Conservation (phyloP, 805 yeast genomes). For the Spathaspora girioi region DNA sequence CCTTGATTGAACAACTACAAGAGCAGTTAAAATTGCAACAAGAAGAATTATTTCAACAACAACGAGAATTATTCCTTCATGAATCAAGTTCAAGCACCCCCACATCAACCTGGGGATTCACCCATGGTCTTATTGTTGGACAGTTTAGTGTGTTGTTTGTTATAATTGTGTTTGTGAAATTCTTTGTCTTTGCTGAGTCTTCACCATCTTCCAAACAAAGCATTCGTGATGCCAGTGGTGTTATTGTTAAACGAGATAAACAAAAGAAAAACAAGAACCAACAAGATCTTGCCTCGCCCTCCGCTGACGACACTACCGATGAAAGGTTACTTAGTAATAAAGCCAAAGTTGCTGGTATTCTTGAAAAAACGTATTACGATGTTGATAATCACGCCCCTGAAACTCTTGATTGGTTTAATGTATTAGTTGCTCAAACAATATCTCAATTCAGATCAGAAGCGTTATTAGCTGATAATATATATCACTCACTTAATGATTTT, state of each 20-base stretch:
- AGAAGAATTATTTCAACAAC: slow-evolving; percentile 25
- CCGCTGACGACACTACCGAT: slow-evolving; percentile 13
- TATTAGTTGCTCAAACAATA: slow-evolving; percentile 84
- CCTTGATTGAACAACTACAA: slow-evolving; percentile 17
- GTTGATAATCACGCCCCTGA: slow-evolving; percentile 86
- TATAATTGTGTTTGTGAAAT: slow-evolving; percentile 62
- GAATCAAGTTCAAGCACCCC: slow-evolving; percentile 9
- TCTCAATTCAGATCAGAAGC: slow-evolving; percentile 91
- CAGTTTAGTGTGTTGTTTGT: slow-evolving; percentile 68
- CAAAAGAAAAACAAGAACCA: slow-evolving; percentile 8
- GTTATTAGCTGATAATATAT: slow-evolving; percentile 73
- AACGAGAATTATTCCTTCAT: slow-evolving; percentile 18
- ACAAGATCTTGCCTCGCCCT: background rate
- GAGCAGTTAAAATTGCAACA: slow-evolving; percentile 26
- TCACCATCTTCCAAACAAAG: slow-evolving; percentile 34
- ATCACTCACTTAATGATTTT: slow-evolving; percentile 70
- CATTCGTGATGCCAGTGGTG: slow-evolving; percentile 24
- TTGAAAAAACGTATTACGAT: slow-evolving; percentile 90
- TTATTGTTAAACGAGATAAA: slow-evolving; percentile 30
- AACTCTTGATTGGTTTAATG: slow-evolving; percentile 96
- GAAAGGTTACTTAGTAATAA: slow-evolving; percentile 10
- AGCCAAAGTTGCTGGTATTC: slow-evolving; percentile 41
- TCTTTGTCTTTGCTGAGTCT: slow-evolving; percentile 72
- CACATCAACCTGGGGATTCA: slow-evolving; percentile 54
- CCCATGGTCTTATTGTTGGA: slow-evolving; percentile 72